Conservation (phyloP, 1,139 yeast species). For the Yamadazyma atmosphaerica region DNA sequence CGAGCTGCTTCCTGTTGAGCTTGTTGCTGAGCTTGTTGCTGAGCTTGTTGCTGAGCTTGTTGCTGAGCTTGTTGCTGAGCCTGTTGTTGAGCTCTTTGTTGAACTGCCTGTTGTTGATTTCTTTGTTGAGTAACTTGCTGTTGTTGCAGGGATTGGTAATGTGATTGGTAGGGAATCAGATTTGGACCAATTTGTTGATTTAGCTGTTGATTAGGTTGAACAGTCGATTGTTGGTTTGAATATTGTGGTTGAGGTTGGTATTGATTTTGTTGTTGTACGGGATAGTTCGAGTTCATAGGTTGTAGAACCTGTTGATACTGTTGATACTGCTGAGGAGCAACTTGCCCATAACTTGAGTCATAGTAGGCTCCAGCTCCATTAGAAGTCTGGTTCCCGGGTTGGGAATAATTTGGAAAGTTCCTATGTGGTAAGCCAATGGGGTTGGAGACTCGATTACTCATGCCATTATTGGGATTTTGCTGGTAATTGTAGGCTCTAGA, state of each 20-base stretch:
- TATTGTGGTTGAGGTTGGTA: constrained; percentile 11
- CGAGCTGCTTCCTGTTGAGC: constrained; percentile 7
- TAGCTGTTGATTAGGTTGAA: not conserved
- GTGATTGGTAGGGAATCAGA: not conserved
- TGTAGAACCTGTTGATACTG: constrained; percentile 11
- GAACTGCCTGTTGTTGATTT: constrained; percentile 11
- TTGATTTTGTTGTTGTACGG: constrained; percentile 13
- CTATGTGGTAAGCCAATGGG: not conserved
- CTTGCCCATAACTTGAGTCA: constrained; percentile 6
- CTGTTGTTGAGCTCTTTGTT: constrained; percentile 14
- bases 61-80: constrained; percentile 14
- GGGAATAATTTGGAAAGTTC: constrained; percentile 2
- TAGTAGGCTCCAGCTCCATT: constrained; percentile 3
- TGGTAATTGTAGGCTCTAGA: not conserved
- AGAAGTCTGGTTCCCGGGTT: not conserved
- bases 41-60: constrained; percentile 9
- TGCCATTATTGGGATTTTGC: not conserved
- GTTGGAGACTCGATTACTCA: not conserved
- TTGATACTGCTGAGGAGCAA: constrained; percentile 9
- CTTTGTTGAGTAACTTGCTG: constrained; percentile 18
- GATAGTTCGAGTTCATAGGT: constrained; percentile 3
- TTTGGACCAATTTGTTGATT: constrained; percentile 7
- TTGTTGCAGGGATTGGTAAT: constrained; percentile 8
- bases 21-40: constrained; percentile 10
- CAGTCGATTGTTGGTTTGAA: constrained; percentile 11